A percentile compares a stretch with the other conserved stretches of the same genome.
Evolutionary conservation across 2,329 filamentous ascomycete species (phyloP).

Genomic region (Penicillium nordicum): DNA sequence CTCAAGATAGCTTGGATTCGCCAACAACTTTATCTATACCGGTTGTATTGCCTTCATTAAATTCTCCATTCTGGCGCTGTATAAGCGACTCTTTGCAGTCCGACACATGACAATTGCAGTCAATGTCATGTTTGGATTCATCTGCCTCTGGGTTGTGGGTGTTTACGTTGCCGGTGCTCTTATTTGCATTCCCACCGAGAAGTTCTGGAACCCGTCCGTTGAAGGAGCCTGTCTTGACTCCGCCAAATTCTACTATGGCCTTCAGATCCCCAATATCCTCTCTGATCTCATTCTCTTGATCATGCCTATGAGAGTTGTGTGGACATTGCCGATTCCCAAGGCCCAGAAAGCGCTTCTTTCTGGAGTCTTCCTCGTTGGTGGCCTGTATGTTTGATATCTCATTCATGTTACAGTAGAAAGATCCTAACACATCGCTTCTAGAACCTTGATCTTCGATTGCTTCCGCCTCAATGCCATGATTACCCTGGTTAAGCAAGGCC

Average conservation of each 20-base stretch:
- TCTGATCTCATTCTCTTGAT: conserved; percentile 28
- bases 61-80: conserved; percentile 29
- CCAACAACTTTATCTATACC: conserved; percentile 30
- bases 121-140: conserved; percentile 19
- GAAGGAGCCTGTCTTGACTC: conserved; percentile 27
- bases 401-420: not conserved
- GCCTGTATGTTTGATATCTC: conserved; percentile 18
- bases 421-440: conserved; percentile 3
- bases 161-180: conserved; percentile 23
- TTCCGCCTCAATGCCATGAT: conserved; percentile 30
- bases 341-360: conserved; percentile 25
- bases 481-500: conserved; percentile 18
- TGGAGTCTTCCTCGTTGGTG: conserved; percentile 29
- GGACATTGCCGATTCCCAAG: conserved; percentile 25
- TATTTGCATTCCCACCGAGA: conserved; percentile 25
- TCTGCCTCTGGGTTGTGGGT: conserved; percentile 24
- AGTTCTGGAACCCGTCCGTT: conserved; percentile 26
- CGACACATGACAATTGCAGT: conserved; percentile 21
- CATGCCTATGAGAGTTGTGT: conserved; percentile 28
- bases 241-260: conserved; percentile 27
- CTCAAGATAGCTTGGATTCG: conserved; percentile 23
- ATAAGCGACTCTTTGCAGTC: conserved; percentile 27
- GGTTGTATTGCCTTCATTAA: conserved; percentile 26
- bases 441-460: conserved; percentile 28
- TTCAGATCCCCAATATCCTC: conserved; percentile 32